Evolutionary conservation across 257 asterid species (phyloP), one percentile per base, ranked within the genome.

Genomic region (Lantana camara): DNA sequence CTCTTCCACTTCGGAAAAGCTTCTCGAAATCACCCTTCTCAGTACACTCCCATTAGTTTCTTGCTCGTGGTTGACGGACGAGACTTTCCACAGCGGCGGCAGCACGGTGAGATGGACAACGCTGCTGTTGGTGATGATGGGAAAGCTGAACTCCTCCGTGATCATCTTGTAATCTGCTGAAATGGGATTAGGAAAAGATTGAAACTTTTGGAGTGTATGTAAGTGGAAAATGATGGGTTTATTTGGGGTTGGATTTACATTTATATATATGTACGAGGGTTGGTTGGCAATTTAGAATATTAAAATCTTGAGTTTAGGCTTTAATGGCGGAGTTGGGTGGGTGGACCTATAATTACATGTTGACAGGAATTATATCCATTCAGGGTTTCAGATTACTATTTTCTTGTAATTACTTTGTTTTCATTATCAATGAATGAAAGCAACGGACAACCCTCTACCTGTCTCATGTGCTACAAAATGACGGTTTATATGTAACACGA

Each of bases 71-170:
- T 58, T 70, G 38, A 68, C 45, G 12, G 84, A 75, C 13, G 81
- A 32, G 27, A 73, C 63, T 57, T 81, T 72, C 86, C 86, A 80
- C 2, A 80, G 73, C 5, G 80, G 78, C n/a, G 83, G 74, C 19
- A 64, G 40, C 4, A 64, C 60, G 3, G 74, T 47, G 50, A 57
- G 63, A 24, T 63, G 34, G 12, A 56, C 41, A 10, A 44, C 27
- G 65, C 20, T 50, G 66, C 29, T 29, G 77, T 38, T 64, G 19
- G 51, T 40, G 12, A 73, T 68, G 12, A 66, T 52, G 13, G 88
- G 88, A 53, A 79, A 79, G 66, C 57, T 79, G 22, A 82, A 79
- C 42, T 76, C 83, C 41, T 79, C 83, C 56, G 64, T 50, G 57
- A 23, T 59, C 74, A 73, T 71, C 35, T 12, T 27, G 5, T 27